These are phyloP conservation scores for Pseudopithomyces chartarum DNA, from an alignment of 2,329 filamentous ascomycete genomes.

Conservation along the genomic window DNA sequence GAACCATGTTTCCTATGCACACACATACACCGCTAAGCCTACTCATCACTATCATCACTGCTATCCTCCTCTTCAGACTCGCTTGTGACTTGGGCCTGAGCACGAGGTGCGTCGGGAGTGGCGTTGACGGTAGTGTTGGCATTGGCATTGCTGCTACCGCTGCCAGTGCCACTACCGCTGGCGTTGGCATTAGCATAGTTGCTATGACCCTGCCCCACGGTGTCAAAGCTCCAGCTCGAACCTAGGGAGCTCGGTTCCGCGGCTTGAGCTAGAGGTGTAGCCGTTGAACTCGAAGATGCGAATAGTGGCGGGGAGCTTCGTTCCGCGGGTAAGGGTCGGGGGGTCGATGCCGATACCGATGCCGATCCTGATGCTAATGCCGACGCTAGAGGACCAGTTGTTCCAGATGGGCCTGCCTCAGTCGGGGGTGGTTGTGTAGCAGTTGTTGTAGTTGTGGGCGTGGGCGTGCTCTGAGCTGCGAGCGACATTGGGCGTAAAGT, in stretches of 20 bases:
- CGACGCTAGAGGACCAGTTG: not conserved
- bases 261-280: conserved; percentile 2
- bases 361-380: conserved; percentile 9
- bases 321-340: conserved; percentile 8
- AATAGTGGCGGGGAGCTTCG: not conserved
- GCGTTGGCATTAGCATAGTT: too few species aligned
- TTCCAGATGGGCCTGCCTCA: conserved; percentile 3
- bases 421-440: conserved; percentile 5
- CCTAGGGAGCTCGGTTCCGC: conserved; percentile 33
- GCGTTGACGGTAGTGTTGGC: too few species aligned
- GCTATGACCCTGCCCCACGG: conserved; percentile 15
- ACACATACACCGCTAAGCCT: too few species aligned
- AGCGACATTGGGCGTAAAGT: conserved; percentile 40
- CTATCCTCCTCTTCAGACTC: too few species aligned
- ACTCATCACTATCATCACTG: too few species aligned
- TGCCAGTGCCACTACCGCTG: too few species aligned
- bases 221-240: conserved; percentile 45
- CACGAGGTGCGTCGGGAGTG: too few species aligned
- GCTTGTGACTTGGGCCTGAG: too few species aligned
- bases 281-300: conserved; percentile 22
- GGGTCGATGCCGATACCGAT: conserved; percentile 6
- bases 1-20: too few species aligned
- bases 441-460: not conserved
- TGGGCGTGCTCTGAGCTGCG: conserved; percentile 20
- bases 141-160: too few species aligned